Conservation (phyloP, 208 protist genomes). For the Porcisia hertigi region DNA sequence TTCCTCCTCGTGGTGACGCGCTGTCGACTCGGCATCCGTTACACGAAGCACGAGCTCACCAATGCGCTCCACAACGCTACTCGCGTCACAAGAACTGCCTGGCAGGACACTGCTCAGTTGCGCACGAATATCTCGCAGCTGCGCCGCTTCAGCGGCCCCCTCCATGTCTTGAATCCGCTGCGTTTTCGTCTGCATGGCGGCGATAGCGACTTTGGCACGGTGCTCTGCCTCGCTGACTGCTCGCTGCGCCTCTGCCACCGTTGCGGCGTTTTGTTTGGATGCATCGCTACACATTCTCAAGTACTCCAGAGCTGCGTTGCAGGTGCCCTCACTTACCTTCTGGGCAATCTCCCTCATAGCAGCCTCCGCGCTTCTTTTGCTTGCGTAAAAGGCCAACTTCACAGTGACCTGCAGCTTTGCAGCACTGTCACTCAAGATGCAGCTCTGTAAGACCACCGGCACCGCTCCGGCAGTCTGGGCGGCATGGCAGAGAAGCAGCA, state of each 20-base stretch:
- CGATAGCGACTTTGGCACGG: constrained; percentile 15
- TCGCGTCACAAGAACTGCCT: neutral
- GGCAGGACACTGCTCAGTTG: constrained; percentile 9
- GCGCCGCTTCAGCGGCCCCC: neutral
- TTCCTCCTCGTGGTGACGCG: constrained; percentile 13
- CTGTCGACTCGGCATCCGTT: constrained; percentile 12
- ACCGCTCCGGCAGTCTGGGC: constrained; percentile 19
- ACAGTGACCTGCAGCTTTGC: constrained; percentile 16
- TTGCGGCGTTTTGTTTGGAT: constrained; percentile 6
- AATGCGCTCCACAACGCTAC: constrained; percentile 12
- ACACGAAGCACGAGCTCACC: constrained; percentile 20
- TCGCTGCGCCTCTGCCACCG: constrained; percentile 13
- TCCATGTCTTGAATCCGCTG: constrained; percentile 9
- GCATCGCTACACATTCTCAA: constrained; percentile 14
- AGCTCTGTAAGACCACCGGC: constrained; percentile 21
- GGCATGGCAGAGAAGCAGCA: constrained; percentile 24
- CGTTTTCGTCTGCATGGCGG: constrained; percentile 20
- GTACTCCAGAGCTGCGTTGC: constrained; percentile 17
- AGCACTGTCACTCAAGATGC: neutral
- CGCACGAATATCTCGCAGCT: constrained; percentile 23
- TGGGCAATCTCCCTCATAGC: constrained; percentile 9
- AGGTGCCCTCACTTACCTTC: constrained; percentile 18
- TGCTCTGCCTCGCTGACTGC: constrained; percentile 27
- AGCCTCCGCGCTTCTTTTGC: constrained; percentile 2
- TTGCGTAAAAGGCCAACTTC: constrained; percentile 29